Evolutionary conservation across 129 eudicot species (phyloP).

Genomic region (Saposhnikovia divaricata): DNA sequence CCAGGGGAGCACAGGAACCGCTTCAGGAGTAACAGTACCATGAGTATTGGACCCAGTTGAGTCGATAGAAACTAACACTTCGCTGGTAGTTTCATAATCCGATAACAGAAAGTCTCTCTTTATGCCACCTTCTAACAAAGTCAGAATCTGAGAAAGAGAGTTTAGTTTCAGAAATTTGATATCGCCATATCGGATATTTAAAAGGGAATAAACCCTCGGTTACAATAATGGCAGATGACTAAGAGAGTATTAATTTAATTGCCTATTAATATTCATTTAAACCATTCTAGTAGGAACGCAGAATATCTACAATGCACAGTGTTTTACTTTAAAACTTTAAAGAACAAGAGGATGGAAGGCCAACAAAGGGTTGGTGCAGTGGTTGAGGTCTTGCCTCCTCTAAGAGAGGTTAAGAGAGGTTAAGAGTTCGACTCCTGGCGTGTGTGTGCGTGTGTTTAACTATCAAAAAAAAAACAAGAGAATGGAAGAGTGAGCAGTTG

Average conservation of each 20-base stretch:
- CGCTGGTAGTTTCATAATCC: constrained; percentile 54
- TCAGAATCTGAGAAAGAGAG: constrained; percentile 40
- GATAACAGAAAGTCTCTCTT: constrained; percentile 49
- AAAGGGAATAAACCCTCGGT: background rate
- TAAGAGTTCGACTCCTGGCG: too few species aligned
- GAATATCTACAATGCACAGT: background rate
- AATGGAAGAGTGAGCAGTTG: background rate
- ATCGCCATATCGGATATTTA: background rate
- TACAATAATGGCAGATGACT: background rate
- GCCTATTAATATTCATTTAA: background rate
- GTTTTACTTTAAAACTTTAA: background rate
- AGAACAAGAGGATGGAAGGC: background rate
- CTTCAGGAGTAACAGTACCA: constrained; percentile 14
- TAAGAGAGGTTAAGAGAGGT: too few species aligned
- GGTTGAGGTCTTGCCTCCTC: too few species aligned
- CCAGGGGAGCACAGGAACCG: constrained; percentile 73
- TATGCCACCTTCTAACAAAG: constrained; percentile 57
- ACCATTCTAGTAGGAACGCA: background rate
- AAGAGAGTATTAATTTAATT: background rate
- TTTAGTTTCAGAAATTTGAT: background rate
- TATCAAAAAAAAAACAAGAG: too few species aligned
- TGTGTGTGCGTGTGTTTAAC: too few species aligned
- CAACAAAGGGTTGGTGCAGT: too few species aligned
- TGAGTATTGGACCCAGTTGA: constrained; percentile 12
- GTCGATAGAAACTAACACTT: constrained; percentile 44